phyloP scores from a whole-genome alignment of 768 basidiomycete species.

The Mycena amicta region DNA sequence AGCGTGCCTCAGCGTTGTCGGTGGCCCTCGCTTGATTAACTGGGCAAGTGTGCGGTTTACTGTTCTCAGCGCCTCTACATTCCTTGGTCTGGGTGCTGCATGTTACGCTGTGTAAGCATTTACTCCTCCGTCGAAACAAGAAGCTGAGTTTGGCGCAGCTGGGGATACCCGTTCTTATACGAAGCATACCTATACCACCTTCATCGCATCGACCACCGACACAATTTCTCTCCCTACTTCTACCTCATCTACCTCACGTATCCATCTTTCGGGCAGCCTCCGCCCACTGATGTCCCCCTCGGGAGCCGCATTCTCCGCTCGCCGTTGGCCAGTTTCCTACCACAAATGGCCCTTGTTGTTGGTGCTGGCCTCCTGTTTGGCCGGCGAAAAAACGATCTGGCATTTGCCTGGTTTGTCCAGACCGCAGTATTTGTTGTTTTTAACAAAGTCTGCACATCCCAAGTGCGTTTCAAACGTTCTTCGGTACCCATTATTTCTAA shows the following conservation, averaged over 20 bases:
- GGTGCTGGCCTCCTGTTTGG: constrained; percentile 77
- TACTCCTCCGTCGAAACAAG: constrained; percentile 5
- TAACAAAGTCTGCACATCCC: constrained; percentile 98
- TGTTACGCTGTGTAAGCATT: constrained; percentile 78
- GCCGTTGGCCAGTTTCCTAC: constrained; percentile 79
- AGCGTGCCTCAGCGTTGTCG: constrained; percentile 66
- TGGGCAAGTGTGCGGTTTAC: constrained; percentile 63
- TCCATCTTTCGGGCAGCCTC: constrained; percentile 39
- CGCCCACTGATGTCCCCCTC: constrained; percentile 27
- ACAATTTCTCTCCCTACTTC: constrained; percentile 98
- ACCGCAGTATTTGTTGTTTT: constrained; percentile 91
- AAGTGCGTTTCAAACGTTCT: too few species aligned
- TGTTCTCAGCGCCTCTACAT: constrained; percentile 68
- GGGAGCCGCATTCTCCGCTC: constrained; percentile 60
- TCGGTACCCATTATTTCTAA: too few species aligned
- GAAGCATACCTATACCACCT: constrained; percentile 95
- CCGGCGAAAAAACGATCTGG: constrained; percentile 56
- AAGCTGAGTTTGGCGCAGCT: constrained; percentile 69
- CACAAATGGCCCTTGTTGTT: constrained; percentile 76
- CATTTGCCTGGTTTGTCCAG: constrained; percentile 90
- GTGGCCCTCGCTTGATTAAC: constrained; percentile 45
- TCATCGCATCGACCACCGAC: constrained; percentile 90
- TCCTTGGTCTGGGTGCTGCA: constrained; percentile 56
- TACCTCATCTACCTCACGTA: constrained; percentile 92
- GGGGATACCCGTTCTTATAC: constrained; percentile 91